Percentiles rank a stretch among this genome's conserved stretches.
phyloP scores from a whole-genome alignment of 129 eudicot species.

The Heracleum sosnowskyi region DNA sequence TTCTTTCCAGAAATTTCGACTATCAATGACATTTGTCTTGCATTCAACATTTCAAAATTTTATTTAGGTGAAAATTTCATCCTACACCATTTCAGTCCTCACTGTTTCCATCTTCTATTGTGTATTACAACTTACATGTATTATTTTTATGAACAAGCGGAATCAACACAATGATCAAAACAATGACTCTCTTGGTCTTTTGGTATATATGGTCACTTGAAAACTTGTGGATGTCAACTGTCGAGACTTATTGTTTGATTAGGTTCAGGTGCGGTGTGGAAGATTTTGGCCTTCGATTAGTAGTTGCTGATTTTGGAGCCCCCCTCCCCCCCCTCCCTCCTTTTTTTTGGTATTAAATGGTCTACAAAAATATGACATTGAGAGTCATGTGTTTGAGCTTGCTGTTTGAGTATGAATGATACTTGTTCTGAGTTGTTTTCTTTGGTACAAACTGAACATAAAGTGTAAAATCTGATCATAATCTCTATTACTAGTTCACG shows the following conservation, averaged over 20 bases:
- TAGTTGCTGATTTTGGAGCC: too few relatives aligned
- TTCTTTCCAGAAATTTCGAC: conserved; percentile 6
- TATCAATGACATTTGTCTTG: neutral
- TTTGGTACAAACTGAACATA: neutral
- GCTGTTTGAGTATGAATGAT: neutral
- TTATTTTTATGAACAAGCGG: neutral
- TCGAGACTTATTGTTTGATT: neutral
- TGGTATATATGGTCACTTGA: neutral
- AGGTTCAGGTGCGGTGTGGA: neutral
- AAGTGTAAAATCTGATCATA: too few relatives aligned
- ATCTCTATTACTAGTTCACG: neutral
- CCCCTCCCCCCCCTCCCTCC: too few relatives aligned
- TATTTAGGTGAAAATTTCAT: neutral
- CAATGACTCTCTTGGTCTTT: neutral
- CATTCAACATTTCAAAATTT: neutral
- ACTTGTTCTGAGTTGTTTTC: neutral
- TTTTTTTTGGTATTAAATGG: too few relatives aligned
- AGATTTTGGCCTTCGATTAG: too few relatives aligned
- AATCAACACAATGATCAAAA: neutral
- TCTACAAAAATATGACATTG: neutral
- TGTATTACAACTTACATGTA: neutral
- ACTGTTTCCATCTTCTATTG: neutral
- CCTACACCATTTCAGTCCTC: neutral
- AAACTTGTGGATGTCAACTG: neutral
- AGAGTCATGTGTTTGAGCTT: neutral